Percentiles rank a stretch among this genome's conserved stretches.
These are phyloP conservation scores for peach (Prunus persica) DNA, from an alignment of 306 rosid species.

Conservation along the genomic window Prunus_persica_NCBIv2 NC_034009.1:46845001-46845500, in stretches of 20 bases:
- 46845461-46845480: too few relatives aligned
- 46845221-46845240: conserved; percentile 36
- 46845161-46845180: not conserved
- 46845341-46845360: too few relatives aligned
- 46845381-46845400: too few relatives aligned
- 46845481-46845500: too few relatives aligned
- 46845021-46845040: too few relatives aligned
- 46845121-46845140: conserved; percentile 26
- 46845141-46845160: not conserved
- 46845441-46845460: too few relatives aligned
- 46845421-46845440: too few relatives aligned
- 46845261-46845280: conserved; percentile 68
- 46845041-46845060: conserved; percentile 38
- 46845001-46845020: too few relatives aligned
- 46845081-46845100: conserved; percentile 9
- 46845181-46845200: not conserved
- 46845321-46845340: too few relatives aligned
- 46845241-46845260: conserved; percentile 27
- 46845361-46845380: too few relatives aligned
- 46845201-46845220: not conserved
- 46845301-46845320: conserved; percentile 31
- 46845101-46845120: conserved; percentile 26
- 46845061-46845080: conserved; percentile 39
- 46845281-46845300: conserved; percentile 67
- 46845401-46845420: too few relatives aligned